Evolutionary conservation across 1,284 basidiomycete species (phyloP).

Genomic region (Termitomyces sp.): DNA sequence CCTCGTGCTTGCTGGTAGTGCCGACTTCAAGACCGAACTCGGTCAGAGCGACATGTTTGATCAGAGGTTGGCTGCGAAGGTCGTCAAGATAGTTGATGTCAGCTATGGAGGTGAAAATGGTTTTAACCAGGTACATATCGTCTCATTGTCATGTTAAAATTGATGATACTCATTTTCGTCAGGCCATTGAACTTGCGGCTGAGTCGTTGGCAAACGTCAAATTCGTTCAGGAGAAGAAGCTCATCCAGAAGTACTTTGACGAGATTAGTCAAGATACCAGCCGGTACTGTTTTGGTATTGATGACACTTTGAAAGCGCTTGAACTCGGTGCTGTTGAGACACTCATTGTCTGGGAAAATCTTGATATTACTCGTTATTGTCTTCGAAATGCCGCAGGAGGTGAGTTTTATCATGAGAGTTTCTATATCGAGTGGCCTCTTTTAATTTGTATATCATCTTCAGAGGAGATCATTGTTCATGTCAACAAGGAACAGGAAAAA

Average conservation of each 20-base stretch:
- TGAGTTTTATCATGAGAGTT: slow-evolving; percentile 31
- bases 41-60: slow-evolving; percentile 98
- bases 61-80: slow-evolving; percentile 78
- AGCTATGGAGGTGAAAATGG: slow-evolving; percentile 99
- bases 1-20: slow-evolving; percentile 94
- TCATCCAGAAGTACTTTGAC: slow-evolving; percentile 98
- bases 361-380: slow-evolving; percentile 82
- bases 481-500: slow-evolving; percentile 78
- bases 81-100: slow-evolving; percentile 98
- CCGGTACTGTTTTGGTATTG: slow-evolving; percentile 97
- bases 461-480: slow-evolving; percentile 84
- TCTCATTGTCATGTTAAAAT: background rate
- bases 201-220: slow-evolving; percentile 98
- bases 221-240: slow-evolving; percentile 98
- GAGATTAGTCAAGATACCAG: slow-evolving; percentile 98
- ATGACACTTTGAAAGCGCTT: slow-evolving; percentile 94
- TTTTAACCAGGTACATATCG: slow-evolving; percentile 80
- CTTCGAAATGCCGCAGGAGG: slow-evolving; percentile 89
- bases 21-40: slow-evolving; percentile 98
- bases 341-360: slow-evolving; percentile 96
- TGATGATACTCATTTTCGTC: slow-evolving; percentile 9
- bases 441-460: background rate
- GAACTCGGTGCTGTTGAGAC: slow-evolving; percentile 98
- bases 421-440: background rate
- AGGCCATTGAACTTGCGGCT: slow-evolving; percentile 96